Evolutionary conservation across 495 filamentous ascomycete species (phyloP).

Genomic region (Aspergillus ostianus): DNA sequence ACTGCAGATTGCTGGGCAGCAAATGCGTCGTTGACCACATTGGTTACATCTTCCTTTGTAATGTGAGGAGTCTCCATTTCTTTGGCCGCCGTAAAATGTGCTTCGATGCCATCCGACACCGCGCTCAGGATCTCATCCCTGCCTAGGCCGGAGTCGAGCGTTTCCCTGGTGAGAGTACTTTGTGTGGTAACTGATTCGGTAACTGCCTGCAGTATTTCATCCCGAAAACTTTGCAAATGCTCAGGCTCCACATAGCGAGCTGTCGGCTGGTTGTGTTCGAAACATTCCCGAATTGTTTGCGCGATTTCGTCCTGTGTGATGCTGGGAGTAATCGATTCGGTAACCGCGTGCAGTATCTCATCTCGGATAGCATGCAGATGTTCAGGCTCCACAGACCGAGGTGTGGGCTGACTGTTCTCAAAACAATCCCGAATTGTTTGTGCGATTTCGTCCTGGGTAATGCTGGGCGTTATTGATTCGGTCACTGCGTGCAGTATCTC

Average conservation of each 20-base stretch:
- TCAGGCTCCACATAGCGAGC: too few species aligned
- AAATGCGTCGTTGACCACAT: slow-evolving; percentile 57
- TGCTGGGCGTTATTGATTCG: slow-evolving; percentile 25
- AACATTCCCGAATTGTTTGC: too few species aligned
- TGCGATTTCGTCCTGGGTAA: too few species aligned
- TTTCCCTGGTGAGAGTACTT: slow-evolving; percentile 47
- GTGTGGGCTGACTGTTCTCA: too few species aligned
- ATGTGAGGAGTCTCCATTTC: slow-evolving; percentile 39
- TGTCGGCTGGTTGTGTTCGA: too few species aligned
- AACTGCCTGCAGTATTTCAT: slow-evolving; percentile 24
- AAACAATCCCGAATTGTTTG: too few species aligned
- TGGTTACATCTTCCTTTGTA: slow-evolving; percentile 48
- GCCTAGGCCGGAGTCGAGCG: slow-evolving; percentile 45
- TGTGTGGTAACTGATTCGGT: slow-evolving; percentile 40
- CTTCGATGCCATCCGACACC: slow-evolving; percentile 41
- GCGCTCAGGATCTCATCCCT: slow-evolving; percentile 47
- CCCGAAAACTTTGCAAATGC: too few species aligned
- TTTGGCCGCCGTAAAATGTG: slow-evolving; percentile 39
- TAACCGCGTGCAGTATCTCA: slow-evolving; percentile 25
- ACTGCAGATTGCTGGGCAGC: slow-evolving; percentile 42
- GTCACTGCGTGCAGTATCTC: slow-evolving; percentile 42
- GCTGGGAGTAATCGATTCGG: slow-evolving; percentile 27
- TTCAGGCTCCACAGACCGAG: too few species aligned
- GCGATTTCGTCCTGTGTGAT: too few species aligned
- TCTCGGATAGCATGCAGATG: too few species aligned